Evolutionary conservation across 139 green algal genomes (phyloP).

Genomic region (Micractinium conductrix): DNA sequence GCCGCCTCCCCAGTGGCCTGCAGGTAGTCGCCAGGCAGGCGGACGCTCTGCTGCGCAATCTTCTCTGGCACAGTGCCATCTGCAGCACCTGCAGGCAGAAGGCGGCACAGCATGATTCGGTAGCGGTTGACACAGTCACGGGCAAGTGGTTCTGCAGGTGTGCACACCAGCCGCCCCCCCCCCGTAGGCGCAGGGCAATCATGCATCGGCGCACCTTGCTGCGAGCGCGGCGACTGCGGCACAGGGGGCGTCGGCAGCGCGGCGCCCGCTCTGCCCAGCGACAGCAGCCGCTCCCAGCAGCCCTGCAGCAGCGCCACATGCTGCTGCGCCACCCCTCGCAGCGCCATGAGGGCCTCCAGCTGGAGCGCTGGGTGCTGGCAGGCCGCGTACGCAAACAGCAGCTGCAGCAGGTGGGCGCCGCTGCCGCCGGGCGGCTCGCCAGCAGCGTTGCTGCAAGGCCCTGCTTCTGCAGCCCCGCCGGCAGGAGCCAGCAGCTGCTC

Average conservation of each 20-base stretch:
- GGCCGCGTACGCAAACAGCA: conserved; percentile 22
- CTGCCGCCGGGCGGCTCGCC: conserved; percentile 53
- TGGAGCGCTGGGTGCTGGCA: conserved; percentile 7
- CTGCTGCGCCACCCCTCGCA: conserved; percentile 40
- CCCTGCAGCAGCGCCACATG: conserved; percentile 3
- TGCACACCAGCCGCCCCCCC: too few species aligned
- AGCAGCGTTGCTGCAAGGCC: conserved; percentile 21
- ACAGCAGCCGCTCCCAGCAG: conserved; percentile 18
- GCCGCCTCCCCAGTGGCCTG: background rate
- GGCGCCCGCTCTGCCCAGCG: background rate
- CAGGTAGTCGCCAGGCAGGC: conserved; percentile 28
- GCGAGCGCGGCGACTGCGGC: background rate
- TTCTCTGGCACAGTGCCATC: conserved; percentile 33
- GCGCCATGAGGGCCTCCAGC: conserved; percentile 41
- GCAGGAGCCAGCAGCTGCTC: conserved; percentile 11
- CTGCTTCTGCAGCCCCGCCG: background rate
- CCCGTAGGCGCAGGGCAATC: too few species aligned
- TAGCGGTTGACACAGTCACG: too few species aligned
- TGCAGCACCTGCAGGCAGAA: background rate
- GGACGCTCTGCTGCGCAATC: conserved; percentile 27
- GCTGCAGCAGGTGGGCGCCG: conserved; percentile 25
- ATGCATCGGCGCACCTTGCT: background rate
- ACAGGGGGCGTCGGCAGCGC: background rate
- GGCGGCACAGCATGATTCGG: too few species aligned
- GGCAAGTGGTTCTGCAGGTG: too few species aligned